phyloP scores from a whole-genome alignment of 1,284 basidiomycete species.

The Cryptococcus jaspeensis region DNA sequence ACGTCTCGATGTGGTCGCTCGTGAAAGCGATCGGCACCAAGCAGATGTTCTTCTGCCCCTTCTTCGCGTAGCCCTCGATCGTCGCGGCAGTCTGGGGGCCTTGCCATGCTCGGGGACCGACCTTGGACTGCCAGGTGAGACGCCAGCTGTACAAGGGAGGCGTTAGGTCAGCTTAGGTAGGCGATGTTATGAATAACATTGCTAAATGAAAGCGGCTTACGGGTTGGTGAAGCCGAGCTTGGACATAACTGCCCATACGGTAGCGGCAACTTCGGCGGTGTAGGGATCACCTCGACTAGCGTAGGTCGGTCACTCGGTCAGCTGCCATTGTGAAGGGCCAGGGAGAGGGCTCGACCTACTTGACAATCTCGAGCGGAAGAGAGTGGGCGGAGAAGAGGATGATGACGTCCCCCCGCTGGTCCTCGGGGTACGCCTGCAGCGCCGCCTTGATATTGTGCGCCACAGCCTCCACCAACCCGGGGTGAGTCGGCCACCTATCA shows the following conservation, averaged over 20 bases:
- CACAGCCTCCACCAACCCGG: slow-evolving; percentile 90
- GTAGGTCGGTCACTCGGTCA: not conserved
- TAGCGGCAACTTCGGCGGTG: slow-evolving; percentile 90
- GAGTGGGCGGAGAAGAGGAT: slow-evolving; percentile 98
- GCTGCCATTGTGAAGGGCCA: not conserved
- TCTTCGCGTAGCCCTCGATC: slow-evolving; percentile 84
- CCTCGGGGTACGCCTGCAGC: slow-evolving; percentile 74
- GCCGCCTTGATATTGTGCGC: slow-evolving; percentile 83
- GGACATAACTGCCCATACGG: slow-evolving; percentile 86
- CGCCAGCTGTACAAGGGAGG: slow-evolving; percentile 62
- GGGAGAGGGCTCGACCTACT: slow-evolving; percentile 52
- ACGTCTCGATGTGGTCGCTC: slow-evolving; percentile 97
- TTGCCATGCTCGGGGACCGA: slow-evolving; percentile 97
- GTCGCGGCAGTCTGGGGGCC: slow-evolving; percentile 93
- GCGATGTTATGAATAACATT: not conserved
- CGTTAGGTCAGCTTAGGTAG: not conserved
- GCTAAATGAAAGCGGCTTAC: slow-evolving; percentile 38
- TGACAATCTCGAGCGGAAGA: slow-evolving; percentile 93
- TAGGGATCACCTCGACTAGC: slow-evolving; percentile 98
- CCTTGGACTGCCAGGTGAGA: slow-evolving; percentile 97
- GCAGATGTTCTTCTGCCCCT: slow-evolving; percentile 82
- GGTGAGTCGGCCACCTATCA: slow-evolving; percentile 95
- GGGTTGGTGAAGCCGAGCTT: slow-evolving; percentile 67
- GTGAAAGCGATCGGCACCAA: slow-evolving; percentile 98
- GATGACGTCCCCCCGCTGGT: slow-evolving; percentile 68